Evolutionary conservation across 345 rosid species (phyloP), one percentile per base, ranked within the genome.

Genomic region (Linum trigynum): DNA sequence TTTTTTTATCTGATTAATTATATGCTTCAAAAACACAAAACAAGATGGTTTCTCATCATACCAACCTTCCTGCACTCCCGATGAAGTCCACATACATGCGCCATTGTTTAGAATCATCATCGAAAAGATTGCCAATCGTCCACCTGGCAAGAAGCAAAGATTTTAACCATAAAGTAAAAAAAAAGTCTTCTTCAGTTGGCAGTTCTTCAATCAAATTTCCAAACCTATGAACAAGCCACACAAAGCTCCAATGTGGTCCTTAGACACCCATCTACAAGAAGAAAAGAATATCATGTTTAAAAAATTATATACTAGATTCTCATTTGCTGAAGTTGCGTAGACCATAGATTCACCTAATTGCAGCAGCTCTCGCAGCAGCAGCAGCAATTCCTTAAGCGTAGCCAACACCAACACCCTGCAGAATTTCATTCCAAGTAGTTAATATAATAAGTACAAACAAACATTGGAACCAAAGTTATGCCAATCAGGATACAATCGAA

Each of bases 11-110:
- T 7, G 12, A n/a, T 38, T 45, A 15, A 23, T 23, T 38, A 37
- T 4, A 12, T 51, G 35, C 9, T 60, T 61, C 57, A 60, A 71
- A 41, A 16, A 57, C 67, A 57, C 0, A 12, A 40, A 63, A 64
- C 38, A 12, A 42, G 1, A 23, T 0, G 32, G 64, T 40, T 38
- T 56, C n/a, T 61, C 66, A n/a, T 39, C 38, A 59, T 0, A 77
- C 76, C 74, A 59, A 88, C 97, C 97, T 85, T 81, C 99, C 97
- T 62, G 97, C 82, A 71, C 97, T 92, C 77, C 99, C 99, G 67
- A 92, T 90, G 78, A 92, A 85, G 75, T 92, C 99, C 0, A 97
- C 99, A 79, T 90, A 92, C 97, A 92, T 88, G 68, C 98, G 97
- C 99, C 99, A 92, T 59, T 92, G 97, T 77, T 90, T 92, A 45